phyloP scores from a whole-genome alignment of 129 eudicot genomes.

The Escallonia herrerae region DNA sequence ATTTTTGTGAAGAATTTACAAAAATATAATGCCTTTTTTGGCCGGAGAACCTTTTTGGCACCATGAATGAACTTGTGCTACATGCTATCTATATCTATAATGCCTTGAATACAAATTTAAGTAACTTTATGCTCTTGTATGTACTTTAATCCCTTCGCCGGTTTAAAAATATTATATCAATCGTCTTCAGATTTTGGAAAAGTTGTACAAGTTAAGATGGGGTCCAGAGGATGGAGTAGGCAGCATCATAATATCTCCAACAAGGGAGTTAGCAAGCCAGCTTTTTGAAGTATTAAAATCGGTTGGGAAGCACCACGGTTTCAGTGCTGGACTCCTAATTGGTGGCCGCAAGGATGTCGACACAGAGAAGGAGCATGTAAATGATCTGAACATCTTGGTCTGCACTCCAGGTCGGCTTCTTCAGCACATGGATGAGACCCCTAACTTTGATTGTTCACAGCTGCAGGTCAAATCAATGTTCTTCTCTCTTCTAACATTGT shows the following conservation, averaged over 20 bases:
- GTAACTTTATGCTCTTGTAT: too few species aligned
- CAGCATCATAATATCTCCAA: constrained; percentile 86
- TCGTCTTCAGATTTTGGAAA: constrained; percentile 60
- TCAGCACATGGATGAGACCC: constrained; percentile 94
- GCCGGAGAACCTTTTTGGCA: too few species aligned
- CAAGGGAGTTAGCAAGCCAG: constrained; percentile 85
- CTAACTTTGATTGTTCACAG: constrained; percentile 85
- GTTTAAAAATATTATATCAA: background rate
- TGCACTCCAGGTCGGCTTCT: constrained; percentile 98
- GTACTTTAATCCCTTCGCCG: too few species aligned
- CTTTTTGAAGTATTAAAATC: constrained; percentile 63
- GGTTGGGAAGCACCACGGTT: constrained; percentile 81
- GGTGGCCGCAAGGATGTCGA: constrained; percentile 87
- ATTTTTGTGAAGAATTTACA: too few species aligned
- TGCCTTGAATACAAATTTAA: too few species aligned
- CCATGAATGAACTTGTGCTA: too few species aligned
- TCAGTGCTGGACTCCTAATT: constrained; percentile 91
- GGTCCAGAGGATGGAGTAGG: constrained; percentile 99
- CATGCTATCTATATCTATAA: too few species aligned
- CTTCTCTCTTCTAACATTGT: too few species aligned
- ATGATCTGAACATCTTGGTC: constrained; percentile 70
- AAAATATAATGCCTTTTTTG: too few species aligned
- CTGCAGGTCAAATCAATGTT: constrained; percentile 60
- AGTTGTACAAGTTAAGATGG: constrained; percentile 75
- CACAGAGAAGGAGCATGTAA: constrained; percentile 74